A percentile compares a stretch with the other conserved stretches of the same genome.
phyloP scores from a whole-genome alignment of 805 yeast species.

The Komagataella populi region DNA sequence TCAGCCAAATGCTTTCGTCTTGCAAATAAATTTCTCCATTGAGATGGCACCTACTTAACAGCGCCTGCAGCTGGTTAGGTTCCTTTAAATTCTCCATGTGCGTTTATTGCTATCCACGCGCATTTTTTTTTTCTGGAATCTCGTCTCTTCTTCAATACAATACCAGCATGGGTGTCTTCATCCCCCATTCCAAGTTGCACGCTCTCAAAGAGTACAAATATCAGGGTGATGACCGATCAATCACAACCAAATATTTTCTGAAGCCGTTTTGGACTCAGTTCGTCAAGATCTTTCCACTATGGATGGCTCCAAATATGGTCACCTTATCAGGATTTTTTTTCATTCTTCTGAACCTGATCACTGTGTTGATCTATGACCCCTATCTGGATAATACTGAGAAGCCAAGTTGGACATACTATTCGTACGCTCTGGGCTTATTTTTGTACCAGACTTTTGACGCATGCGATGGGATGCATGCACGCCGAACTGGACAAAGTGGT shows the following conservation, averaged over 20 bases:
- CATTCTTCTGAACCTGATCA: conserved; percentile 45
- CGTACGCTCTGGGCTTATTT: conserved; percentile 73
- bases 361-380: conserved; percentile 68
- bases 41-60: background rate
- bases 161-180: conserved; percentile 31
- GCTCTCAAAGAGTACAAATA: conserved; percentile 38
- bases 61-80: background rate
- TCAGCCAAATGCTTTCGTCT: conserved; percentile 81
- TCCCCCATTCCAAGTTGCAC: conserved; percentile 26
- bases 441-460: conserved; percentile 94
- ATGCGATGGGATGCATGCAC: conserved; percentile 91
- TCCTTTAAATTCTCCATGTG: background rate
- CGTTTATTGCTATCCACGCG: background rate
- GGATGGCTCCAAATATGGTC: conserved; percentile 89
- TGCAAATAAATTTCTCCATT: conserved; percentile 30
- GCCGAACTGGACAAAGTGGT: conserved; percentile 89
- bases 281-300: conserved; percentile 62
- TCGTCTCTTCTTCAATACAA: background rate
- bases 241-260: conserved; percentile 58
- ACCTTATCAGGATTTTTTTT: conserved; percentile 72
- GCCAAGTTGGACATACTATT: conserved; percentile 68
- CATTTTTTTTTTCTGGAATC: background rate
- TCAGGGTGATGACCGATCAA: conserved; percentile 70
- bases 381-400: conserved; percentile 33
- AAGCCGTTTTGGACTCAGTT: conserved; percentile 75